Conservation (phyloP, 352 stramenopile species). For the Globisporangium rhizosaccharum region DNA sequence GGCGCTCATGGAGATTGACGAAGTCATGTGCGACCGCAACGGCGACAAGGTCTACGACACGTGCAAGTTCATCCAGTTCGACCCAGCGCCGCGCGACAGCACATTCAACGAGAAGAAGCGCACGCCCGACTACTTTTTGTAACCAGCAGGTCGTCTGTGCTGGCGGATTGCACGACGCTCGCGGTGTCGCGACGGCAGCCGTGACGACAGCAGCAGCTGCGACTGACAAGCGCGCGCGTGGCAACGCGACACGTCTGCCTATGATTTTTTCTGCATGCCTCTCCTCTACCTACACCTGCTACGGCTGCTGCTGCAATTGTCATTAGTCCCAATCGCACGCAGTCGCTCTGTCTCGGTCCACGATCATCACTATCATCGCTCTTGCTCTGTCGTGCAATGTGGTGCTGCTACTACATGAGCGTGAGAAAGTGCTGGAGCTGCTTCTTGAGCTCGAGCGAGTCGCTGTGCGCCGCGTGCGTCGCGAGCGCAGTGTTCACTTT, state of each 20-base stretch:
- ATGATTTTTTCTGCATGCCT: too few species aligned
- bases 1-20: conserved; percentile 93
- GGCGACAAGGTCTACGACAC: conserved; percentile 89
- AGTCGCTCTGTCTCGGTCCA: not conserved
- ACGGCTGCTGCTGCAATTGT: too few species aligned
- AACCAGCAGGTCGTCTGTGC: conserved; percentile 13
- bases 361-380: not conserved
- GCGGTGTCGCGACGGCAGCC: not conserved
- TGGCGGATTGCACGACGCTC: not conserved
- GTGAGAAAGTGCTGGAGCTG: conserved; percentile 82
- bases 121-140: conserved; percentile 91
- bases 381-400: not conserved
- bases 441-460: conserved; percentile 88
- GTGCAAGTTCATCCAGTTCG: conserved; percentile 92
- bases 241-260: not conserved
- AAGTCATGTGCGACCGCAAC: conserved; percentile 83
- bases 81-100: conserved; percentile 86
- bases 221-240: not conserved
- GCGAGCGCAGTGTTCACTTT: conserved; percentile 81
- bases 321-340: not conserved
- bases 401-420: conserved; percentile 36
- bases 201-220: not conserved
- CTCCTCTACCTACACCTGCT: too few species aligned
- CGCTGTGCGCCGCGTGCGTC: conserved; percentile 77
- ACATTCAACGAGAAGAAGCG: conserved; percentile 91